Percentiles rank a stretch among this genome's conserved stretches.
phyloP scores from a whole-genome alignment of 1,284 basidiomycete species.

The Takashimella koratensis region DNA sequence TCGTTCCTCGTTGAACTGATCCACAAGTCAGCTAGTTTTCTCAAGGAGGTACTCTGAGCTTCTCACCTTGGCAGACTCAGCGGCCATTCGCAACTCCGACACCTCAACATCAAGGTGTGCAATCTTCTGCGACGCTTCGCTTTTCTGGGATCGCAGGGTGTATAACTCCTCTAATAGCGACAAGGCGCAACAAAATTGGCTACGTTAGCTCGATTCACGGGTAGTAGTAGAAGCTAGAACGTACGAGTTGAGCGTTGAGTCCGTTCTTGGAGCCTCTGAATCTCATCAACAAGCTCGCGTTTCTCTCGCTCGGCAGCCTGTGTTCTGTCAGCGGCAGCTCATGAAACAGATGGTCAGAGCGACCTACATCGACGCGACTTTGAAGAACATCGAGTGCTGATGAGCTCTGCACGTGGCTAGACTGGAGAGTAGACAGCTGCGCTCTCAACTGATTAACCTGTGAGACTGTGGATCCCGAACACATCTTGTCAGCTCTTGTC shows the following conservation, averaged over 20 bases:
- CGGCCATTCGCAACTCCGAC: constrained; percentile 75
- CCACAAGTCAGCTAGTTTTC: background rate
- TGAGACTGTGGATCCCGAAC: constrained; percentile 28
- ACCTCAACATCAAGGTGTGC: constrained; percentile 81
- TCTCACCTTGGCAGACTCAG: constrained; percentile 41
- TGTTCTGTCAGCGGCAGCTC: background rate
- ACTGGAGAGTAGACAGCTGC: constrained; percentile 39
- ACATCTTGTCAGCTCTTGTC: background rate
- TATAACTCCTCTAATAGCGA: constrained; percentile 36
- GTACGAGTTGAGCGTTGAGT: constrained; percentile 28
- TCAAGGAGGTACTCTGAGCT: background rate
- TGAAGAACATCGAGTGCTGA: constrained; percentile 37
- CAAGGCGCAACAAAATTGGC: background rate
- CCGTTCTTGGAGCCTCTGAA: constrained; percentile 36
- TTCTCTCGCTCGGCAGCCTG: constrained; percentile 43
- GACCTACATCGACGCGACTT: constrained; percentile 35
- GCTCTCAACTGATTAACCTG: constrained; percentile 36
- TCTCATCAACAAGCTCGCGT: constrained; percentile 40
- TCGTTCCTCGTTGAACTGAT: constrained; percentile 42
- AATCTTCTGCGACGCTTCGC: constrained; percentile 56
- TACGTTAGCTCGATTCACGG: too few species aligned
- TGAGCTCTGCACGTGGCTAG: constrained; percentile 25
- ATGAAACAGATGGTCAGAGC: too few species aligned
- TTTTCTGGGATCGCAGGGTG: constrained; percentile 34
- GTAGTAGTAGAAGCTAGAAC: constrained; percentile 8